Percentiles rank a stretch among this genome's conserved stretches.
phyloP scores from a whole-genome alignment of 2,329 filamentous ascomycete genomes.

The Emydomyces testavorans region DNA sequence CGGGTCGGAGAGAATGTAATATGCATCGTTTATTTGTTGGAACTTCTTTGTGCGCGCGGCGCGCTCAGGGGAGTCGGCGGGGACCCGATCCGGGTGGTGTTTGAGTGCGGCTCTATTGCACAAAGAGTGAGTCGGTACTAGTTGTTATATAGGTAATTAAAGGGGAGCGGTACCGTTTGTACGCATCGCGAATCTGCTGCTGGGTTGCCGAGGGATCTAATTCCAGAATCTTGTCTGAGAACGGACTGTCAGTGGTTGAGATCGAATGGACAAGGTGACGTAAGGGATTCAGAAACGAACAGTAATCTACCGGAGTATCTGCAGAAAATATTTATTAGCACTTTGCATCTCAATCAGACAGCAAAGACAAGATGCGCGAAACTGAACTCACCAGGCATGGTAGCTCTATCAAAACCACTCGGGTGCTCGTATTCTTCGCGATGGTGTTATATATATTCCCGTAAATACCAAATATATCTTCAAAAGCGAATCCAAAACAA shows the following conservation, averaged over 20 bases:
- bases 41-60: constrained; percentile 71
- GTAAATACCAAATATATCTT: background rate
- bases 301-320: constrained; percentile 46
- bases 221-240: constrained; percentile 61
- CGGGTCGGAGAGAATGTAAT: constrained; percentile 78
- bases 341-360: too few relatives aligned
- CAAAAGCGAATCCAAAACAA: too few relatives aligned
- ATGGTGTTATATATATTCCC: too few relatives aligned
- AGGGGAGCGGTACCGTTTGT: constrained; percentile 58
- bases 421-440: too few relatives aligned
- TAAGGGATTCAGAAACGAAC: constrained; percentile 31
- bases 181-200: constrained; percentile 82
- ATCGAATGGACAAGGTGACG: background rate
- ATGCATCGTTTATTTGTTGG: constrained; percentile 85
- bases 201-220: constrained; percentile 61
- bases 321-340: background rate
- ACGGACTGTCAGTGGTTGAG: background rate
- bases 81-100: constrained; percentile 84
- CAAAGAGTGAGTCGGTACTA: background rate
- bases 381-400: too few relatives aligned
- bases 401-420: too few relatives aligned
- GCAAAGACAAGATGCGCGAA: too few relatives aligned
- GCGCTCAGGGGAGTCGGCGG: constrained; percentile 72
- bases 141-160: background rate
- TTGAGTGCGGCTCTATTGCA: constrained; percentile 66